These are phyloP conservation scores for Pseudozyma sp. DNA, from an alignment of 1,284 basidiomycete genomes.

Conservation along the genomic window DNA sequence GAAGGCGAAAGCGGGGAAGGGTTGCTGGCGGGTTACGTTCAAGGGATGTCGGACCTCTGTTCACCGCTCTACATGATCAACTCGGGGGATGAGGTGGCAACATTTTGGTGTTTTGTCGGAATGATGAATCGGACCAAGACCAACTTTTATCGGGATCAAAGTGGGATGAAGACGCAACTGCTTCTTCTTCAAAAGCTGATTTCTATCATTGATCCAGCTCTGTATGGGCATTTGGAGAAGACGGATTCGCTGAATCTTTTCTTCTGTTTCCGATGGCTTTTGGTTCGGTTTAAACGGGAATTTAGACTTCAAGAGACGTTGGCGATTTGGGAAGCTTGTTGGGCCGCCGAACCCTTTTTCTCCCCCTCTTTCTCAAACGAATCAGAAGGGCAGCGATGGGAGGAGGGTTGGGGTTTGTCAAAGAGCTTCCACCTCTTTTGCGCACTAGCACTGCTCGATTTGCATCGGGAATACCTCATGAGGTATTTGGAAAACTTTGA, in stretches of 20 bases:
- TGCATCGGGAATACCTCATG: constrained; percentile 90
- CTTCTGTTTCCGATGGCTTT: constrained; percentile 90
- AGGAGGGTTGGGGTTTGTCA: constrained; percentile 10
- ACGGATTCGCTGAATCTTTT: constrained; percentile 92
- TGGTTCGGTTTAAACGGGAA: constrained; percentile 75
- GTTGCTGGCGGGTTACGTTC: constrained; percentile 75
- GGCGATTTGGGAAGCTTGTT: constrained; percentile 82
- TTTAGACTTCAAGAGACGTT: constrained; percentile 90
- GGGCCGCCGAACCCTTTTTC: constrained; percentile 39
- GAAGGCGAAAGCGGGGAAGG: background rate
- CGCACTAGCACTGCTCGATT: constrained; percentile 90
- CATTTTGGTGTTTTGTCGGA: constrained; percentile 95
- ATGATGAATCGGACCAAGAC: constrained; percentile 95
- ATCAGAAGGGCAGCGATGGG: background rate
- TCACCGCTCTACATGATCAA: constrained; percentile 92
- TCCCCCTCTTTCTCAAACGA: background rate
- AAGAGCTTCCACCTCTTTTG: constrained; percentile 89
- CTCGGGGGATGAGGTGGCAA: constrained; percentile 85
- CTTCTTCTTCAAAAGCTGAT: constrained; percentile 90
- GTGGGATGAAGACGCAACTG: constrained; percentile 95
- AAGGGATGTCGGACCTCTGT: constrained; percentile 97
- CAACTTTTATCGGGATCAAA: constrained; percentile 96
- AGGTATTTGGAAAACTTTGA: constrained; percentile 86
- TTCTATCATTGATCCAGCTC: constrained; percentile 89
- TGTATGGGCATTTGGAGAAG: constrained; percentile 75